Evolutionary conservation across 2,329 filamentous ascomycete genomes (phyloP).

Genomic region (Alternaria arbusti): DNA sequence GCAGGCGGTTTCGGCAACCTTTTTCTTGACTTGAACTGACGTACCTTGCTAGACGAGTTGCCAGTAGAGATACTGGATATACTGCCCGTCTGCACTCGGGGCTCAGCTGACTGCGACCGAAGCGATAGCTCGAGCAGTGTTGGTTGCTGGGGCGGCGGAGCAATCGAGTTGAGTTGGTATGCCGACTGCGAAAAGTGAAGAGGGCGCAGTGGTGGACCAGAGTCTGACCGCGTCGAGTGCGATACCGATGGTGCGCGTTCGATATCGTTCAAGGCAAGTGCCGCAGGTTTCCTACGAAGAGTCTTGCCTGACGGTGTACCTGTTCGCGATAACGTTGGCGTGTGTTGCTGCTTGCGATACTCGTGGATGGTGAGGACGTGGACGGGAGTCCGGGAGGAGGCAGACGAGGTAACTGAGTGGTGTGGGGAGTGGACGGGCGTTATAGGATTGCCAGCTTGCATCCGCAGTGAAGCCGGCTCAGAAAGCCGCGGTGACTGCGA

Average conservation of each 20-base stretch:
- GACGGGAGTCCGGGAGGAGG: constrained; percentile 40
- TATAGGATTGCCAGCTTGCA: constrained; percentile 25
- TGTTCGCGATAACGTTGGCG: constrained; percentile 34
- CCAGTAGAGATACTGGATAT: constrained; percentile 21
- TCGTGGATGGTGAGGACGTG: constrained; percentile 49
- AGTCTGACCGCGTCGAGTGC: constrained; percentile 11
- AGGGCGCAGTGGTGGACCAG: constrained; percentile 23
- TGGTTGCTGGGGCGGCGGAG: constrained; percentile 23
- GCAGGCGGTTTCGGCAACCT: constrained; percentile 40
- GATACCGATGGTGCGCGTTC: constrained; percentile 36
- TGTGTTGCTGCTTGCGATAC: constrained; percentile 48
- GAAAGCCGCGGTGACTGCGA: constrained; percentile 34
- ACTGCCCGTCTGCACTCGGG: constrained; percentile 22
- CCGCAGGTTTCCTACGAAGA: constrained; percentile 47
- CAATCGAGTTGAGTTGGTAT: constrained; percentile 30
- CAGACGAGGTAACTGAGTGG: constrained; percentile 43
- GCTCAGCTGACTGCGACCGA: constrained; percentile 40
- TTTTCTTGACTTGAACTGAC: constrained; percentile 45
- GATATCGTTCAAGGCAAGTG: constrained; percentile 38
- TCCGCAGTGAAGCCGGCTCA: constrained; percentile 25
- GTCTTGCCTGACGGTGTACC: constrained; percentile 40
- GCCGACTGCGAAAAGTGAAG: constrained; percentile 41
- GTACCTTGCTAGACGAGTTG: constrained; percentile 28
- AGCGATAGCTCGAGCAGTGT: constrained; percentile 23
- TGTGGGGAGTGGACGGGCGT: constrained; percentile 48